Conservation (phyloP, 768 basidiomycete genomes). For the Dacryopinax spathularia region DNA sequence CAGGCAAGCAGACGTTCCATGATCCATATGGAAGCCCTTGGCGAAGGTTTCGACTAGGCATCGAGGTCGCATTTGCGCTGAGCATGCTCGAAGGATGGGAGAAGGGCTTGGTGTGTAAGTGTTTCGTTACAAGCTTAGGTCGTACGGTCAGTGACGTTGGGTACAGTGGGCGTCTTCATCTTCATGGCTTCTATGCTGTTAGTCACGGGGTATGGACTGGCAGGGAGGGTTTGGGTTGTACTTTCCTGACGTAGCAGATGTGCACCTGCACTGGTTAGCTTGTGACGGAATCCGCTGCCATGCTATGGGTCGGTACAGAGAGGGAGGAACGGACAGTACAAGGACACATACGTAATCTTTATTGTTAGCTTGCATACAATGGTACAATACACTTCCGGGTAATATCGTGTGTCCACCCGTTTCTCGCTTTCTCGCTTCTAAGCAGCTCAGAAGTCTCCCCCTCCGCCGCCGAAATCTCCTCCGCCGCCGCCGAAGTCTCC, state of each 20-base stretch:
- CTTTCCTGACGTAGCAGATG: too few species aligned
- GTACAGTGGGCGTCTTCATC: background rate
- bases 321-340: too few species aligned
- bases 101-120: background rate
- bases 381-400: too few species aligned
- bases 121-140: background rate
- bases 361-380: too few species aligned
- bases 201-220: background rate
- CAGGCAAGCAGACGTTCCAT: background rate
- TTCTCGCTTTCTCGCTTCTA: too few species aligned
- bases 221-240: background rate
- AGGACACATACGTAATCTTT: too few species aligned
- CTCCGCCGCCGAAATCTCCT: background rate
- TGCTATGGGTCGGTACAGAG: too few species aligned
- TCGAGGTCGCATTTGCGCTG: background rate
- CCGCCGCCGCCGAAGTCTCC: slow-evolving; percentile 5
- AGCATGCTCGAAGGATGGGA: background rate
- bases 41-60: background rate
- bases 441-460: too few species aligned
- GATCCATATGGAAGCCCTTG: background rate
- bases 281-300: too few species aligned
- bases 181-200: background rate
- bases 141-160: background rate
- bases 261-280: too few species aligned
- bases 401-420: too few species aligned